Evolutionary conservation across 2,329 filamentous ascomycete species (phyloP), one percentile per base, ranked within the genome.

Genomic region (Cytospora mali): DNA sequence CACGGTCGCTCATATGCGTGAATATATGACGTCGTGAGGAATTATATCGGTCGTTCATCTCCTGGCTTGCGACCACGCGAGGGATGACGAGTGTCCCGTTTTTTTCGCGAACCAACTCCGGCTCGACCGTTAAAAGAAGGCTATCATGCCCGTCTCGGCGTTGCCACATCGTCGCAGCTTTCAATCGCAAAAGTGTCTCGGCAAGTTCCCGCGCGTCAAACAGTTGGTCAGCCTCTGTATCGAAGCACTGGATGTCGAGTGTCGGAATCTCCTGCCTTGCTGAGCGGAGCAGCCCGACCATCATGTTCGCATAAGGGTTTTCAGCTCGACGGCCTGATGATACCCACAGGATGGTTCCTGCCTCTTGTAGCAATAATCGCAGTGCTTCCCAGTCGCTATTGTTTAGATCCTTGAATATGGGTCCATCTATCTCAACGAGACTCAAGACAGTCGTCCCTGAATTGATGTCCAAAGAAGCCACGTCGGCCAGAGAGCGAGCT

Each of bases 91-190:
- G 27, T 6, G 65, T 59, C 3, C 69, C 72, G 28, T 69, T 31
- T 6, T 66, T 31, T 9, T 54, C 27, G 6, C 73, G 48, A 6
- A 66, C 59, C 2, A 73, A 21, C 51, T 76, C 73, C 1, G 66
- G 67, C 56, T 75, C 73, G 1, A 67, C 62, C 2, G 67, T 68
- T 70, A 71, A 74, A 2, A 74, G 50, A 0, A 73, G 39, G 1
- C 61, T 13, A 28, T 33, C 10, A 18, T 58, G 31, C 55, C 67
- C 62, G 6, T 59, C 50, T 58, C 67, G 62, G 25, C 54, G 33
- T 6, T 50, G 39, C 59, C 59, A 64, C 23, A 64, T 42, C 3
- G 18, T 50, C 21, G 48, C 13, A 59, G 58, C 3, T 9, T 27
- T 4, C 11, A 67, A 57, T 1, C 62, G 63, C 5, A 69, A 46